phyloP scores from a whole-genome alignment of 2,329 filamentous ascomycete genomes.

The Phialophora macrospora region DNA sequence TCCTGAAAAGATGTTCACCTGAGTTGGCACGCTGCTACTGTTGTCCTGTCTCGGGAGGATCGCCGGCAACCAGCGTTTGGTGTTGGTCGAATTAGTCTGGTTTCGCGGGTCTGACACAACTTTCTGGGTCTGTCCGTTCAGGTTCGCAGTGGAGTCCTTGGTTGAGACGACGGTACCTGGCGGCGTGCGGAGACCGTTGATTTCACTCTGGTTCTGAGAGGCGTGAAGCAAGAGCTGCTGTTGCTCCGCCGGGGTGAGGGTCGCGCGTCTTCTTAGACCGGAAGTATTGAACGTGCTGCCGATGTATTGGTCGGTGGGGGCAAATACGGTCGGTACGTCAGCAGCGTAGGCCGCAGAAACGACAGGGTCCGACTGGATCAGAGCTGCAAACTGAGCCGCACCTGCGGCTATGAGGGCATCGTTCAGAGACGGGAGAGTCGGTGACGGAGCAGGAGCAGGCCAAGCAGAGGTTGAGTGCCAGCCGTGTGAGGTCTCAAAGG shows the following conservation, averaged over 20 bases:
- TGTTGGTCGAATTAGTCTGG: constrained; percentile 12
- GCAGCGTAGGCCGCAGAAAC: constrained; percentile 10
- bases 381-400: constrained; percentile 15
- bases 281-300: neutral
- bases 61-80: constrained; percentile 9
- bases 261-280: constrained; percentile 6
- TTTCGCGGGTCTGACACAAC: constrained; percentile 14
- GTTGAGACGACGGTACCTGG: constrained; percentile 12
- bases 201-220: constrained; percentile 15
- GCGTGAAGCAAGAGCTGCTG: constrained; percentile 17
- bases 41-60: constrained; percentile 16
- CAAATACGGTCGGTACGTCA: constrained; percentile 4
- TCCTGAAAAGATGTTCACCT: constrained; percentile 13
- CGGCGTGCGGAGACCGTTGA: constrained; percentile 15
- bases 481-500: too few relatives aligned
- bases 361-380: constrained; percentile 14
- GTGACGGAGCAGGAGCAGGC: constrained; percentile 8
- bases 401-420: constrained; percentile 18
- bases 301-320: constrained; percentile 15
- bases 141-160: constrained; percentile 16
- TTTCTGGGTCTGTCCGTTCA: constrained; percentile 12
- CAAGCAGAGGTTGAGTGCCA: neutral
- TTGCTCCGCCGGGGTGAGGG: constrained; percentile 16
- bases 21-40: constrained; percentile 1
- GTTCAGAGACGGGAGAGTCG: constrained; percentile 11